Evolutionary conservation across 805 yeast species (phyloP).

Genomic region (Debaryomyces castellii): DNA sequence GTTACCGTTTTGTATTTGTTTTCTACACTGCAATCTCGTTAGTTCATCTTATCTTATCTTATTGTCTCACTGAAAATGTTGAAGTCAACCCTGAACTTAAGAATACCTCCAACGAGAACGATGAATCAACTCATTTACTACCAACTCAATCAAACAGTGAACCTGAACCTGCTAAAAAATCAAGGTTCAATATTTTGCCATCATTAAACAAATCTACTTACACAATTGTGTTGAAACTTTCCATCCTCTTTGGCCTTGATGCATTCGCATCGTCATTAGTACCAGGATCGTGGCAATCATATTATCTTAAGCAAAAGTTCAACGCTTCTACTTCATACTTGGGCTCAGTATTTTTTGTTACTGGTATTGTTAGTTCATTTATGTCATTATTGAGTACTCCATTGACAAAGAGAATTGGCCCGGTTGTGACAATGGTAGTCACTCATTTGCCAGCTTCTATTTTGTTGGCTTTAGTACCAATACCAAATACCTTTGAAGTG

Average conservation of each 20-base stretch:
- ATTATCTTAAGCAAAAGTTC: conserved; percentile 39
- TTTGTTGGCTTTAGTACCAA: conserved; percentile 36
- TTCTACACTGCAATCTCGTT: conserved; percentile 21
- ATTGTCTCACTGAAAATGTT: conserved; percentile 14
- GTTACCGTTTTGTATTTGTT: conserved; percentile 31
- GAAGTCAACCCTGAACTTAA: conserved; percentile 12
- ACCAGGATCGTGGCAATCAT: conserved; percentile 48
- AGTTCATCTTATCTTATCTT: conserved; percentile 15
- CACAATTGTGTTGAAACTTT: conserved; percentile 29
- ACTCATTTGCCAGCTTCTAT: conserved; percentile 46
- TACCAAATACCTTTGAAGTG: conserved; percentile 30
- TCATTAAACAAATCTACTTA: conserved; percentile 16
- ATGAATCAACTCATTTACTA: conserved; percentile 10
- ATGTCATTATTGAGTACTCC: conserved; percentile 43
- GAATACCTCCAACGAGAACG: neutral
- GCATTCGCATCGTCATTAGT: conserved; percentile 44
- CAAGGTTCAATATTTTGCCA: conserved; percentile 16
- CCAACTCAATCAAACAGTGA: neutral
- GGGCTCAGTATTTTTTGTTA: conserved; percentile 40
- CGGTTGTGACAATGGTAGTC: conserved; percentile 44
- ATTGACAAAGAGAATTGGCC: conserved; percentile 43
- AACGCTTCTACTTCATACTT: conserved; percentile 30
- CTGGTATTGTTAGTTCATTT: conserved; percentile 37
- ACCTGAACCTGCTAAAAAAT: conserved; percentile 3
- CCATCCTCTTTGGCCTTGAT: conserved; percentile 41